These are phyloP conservation scores for Pythium rishiriense DNA, from an alignment of 352 stramenopile genomes.

Conservation along the genomic window DNA sequence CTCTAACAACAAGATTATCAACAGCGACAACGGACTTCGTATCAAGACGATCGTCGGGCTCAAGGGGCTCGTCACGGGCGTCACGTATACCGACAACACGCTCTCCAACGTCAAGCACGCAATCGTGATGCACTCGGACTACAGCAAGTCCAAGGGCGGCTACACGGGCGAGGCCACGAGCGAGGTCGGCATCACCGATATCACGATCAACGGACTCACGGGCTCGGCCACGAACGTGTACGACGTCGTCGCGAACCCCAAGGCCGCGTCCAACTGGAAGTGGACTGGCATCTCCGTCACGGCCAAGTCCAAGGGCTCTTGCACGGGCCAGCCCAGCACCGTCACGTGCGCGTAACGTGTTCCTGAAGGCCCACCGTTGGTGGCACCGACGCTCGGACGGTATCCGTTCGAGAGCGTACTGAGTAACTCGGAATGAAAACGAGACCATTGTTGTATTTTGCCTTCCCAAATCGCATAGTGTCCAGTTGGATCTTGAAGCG, in stretches of 20 bases:
- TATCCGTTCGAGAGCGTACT: too few species aligned
- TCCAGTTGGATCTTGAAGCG: neutral
- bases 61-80: conserved; percentile 24
- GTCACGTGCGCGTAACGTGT: neutral
- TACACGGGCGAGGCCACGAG: conserved; percentile 22
- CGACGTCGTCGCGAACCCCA: conserved; percentile 18
- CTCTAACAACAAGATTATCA: conserved; percentile 27
- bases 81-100: conserved; percentile 30
- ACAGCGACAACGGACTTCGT: conserved; percentile 34
- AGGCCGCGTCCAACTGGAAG: conserved; percentile 16
- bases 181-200: conserved; percentile 1
- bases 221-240: conserved; percentile 17
- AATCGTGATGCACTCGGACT: conserved; percentile 39
- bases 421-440: too few species aligned
- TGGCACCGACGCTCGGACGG: too few species aligned
- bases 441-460: too few species aligned
- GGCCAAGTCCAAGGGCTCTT: neutral
- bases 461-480: too few species aligned
- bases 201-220: neutral
- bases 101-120: conserved; percentile 32
- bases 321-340: neutral
- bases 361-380: too few species aligned
- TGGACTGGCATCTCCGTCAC: conserved; percentile 16
- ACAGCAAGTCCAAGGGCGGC: conserved; percentile 35
- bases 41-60: conserved; percentile 37